A percentile compares a stretch with the other conserved stretches of the same genome.
phyloP scores from a whole-genome alignment of 345 rosid genomes.

The Stellera chamaejasme region DNA sequence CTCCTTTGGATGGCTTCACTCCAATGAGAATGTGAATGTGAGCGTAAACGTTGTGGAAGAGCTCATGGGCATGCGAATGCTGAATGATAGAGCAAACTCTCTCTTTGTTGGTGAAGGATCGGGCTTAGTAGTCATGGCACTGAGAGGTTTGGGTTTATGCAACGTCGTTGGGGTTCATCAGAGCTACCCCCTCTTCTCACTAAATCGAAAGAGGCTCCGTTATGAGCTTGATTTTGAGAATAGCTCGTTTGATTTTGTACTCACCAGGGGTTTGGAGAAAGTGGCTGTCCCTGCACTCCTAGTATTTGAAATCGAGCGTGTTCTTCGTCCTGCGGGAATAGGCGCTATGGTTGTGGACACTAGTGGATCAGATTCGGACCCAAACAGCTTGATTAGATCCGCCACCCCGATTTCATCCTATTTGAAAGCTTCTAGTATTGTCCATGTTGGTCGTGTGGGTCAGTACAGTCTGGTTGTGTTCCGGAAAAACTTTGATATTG shows the following conservation, averaged over 20 bases:
- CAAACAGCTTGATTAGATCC: slow-evolving; percentile 49
- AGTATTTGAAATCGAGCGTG: slow-evolving; percentile 69
- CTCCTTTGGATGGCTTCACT: slow-evolving; percentile 28
- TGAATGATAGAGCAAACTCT: slow-evolving; percentile 36
- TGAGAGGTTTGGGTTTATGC: slow-evolving; percentile 43
- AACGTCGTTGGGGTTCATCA: slow-evolving; percentile 34
- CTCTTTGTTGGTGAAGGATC: slow-evolving; percentile 69
- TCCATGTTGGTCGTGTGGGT: slow-evolving; percentile 46
- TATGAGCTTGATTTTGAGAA: slow-evolving; percentile 45
- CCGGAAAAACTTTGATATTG: slow-evolving; percentile 31
- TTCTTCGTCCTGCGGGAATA: slow-evolving; percentile 59
- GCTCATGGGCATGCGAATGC: slow-evolving; percentile 35
- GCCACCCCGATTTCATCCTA: slow-evolving; percentile 61
- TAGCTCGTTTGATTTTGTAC: slow-evolving; percentile 52
- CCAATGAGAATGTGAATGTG: slow-evolving; percentile 35
- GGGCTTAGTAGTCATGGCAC: slow-evolving; percentile 35
- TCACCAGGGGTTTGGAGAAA: slow-evolving; percentile 47
- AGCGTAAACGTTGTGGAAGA: slow-evolving; percentile 35
- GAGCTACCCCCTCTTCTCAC: slow-evolving; percentile 40
- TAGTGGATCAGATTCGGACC: slow-evolving; percentile 31
- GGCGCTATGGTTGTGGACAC: slow-evolving; percentile 61
- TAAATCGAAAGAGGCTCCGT: slow-evolving; percentile 37
- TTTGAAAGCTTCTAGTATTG: slow-evolving; percentile 51
- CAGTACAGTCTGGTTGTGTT: slow-evolving; percentile 56
- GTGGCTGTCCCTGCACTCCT: slow-evolving; percentile 60